These are phyloP conservation scores for Herpotrichia juniperi DNA, from an alignment of 2,329 filamentous ascomycete species.

Conservation along the genomic window DNA sequence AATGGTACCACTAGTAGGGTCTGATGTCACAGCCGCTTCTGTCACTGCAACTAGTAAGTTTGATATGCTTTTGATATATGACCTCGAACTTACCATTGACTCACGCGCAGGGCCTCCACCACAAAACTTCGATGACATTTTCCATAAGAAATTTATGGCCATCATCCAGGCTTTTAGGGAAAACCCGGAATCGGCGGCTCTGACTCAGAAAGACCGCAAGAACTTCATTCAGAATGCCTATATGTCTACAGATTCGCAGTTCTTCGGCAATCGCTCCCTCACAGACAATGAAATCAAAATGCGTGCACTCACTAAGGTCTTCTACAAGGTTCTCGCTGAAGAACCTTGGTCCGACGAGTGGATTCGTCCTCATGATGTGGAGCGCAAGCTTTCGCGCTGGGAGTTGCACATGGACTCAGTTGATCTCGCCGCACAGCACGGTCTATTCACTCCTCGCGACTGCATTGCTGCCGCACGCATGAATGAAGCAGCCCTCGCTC, in stretches of 20 bases:
- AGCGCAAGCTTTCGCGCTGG: conserved; percentile 45
- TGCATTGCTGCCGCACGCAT: conserved; percentile 41
- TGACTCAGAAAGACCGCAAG: conserved; percentile 42
- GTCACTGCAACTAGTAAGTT: conserved; percentile 14
- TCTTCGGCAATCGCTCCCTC: conserved; percentile 35
- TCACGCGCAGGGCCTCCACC: neutral
- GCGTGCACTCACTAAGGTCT: conserved; percentile 44
- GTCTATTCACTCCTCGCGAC: conserved; percentile 35
- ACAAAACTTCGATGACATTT: conserved; percentile 39
- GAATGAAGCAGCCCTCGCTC: conserved; percentile 20
- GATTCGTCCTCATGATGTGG: conserved; percentile 45
- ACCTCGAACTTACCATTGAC: neutral
- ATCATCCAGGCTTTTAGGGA: conserved; percentile 40
- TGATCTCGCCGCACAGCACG: conserved; percentile 35
- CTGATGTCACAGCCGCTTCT: conserved; percentile 15
- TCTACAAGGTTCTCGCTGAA: conserved; percentile 45
- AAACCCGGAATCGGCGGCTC: conserved; percentile 29
- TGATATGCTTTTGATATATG: neutral
- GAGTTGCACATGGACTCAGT: conserved; percentile 45
- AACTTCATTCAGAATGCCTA: conserved; percentile 40
- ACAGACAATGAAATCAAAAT: conserved; percentile 41
- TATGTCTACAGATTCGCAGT: conserved; percentile 33
- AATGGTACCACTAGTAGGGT: too few species aligned
- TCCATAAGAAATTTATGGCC: conserved; percentile 41
- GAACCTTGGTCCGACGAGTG: conserved; percentile 46